Base-by-base conservation (phyloP, 805 yeast species). In the Yarrowia yakushimensis region DNA sequence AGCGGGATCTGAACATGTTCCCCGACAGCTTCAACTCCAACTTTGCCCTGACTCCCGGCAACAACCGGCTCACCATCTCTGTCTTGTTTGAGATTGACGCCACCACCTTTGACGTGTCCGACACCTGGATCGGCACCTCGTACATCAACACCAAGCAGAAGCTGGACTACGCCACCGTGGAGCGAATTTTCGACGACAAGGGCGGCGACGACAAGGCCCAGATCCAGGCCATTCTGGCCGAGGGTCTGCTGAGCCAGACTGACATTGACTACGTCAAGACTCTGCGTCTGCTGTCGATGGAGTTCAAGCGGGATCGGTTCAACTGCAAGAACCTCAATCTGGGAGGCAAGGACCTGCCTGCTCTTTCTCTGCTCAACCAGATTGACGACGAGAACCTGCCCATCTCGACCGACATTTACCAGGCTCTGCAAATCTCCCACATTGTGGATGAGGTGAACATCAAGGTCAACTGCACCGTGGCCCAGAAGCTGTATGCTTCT, bases 361-460 rank as follows among this genome's bases (percentile, higher is more conserved):
- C 79, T 33, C 77, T 90, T 66, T 83, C 92, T 1, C 76, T 92
- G 48, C 78, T 91, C 67, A 90, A 88, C 70, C 90, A 85, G 68
- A 75, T 90, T 63, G 97, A 92, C 73, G 97, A 92, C 69, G 97
- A 91, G 68, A 84, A 82, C 66, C 89, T 86, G 11, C 81, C 85
- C 52, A 81, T 88, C 61, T 82, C 84, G 66, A 77, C 89, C 71
- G 90, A 90, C 70, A 81, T 90, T 22, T 88, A 87, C 73, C 85
- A 87, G 64, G 79, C 41, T 8, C 43, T 45, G 8, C 54, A 42
- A 25, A 59, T 59, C 13, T 23, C 42, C 9, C 52, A 59, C 34
- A 36, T 45, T 59, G 54, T 59, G 33, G 43, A 86, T 48, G 98
- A 94, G 74, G 79, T 94, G 31, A 82, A 85, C 69, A 85, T 87